Conservation (phyloP, 2,329 filamentous ascomycete genomes). For the Diplodia mutila region DNA sequence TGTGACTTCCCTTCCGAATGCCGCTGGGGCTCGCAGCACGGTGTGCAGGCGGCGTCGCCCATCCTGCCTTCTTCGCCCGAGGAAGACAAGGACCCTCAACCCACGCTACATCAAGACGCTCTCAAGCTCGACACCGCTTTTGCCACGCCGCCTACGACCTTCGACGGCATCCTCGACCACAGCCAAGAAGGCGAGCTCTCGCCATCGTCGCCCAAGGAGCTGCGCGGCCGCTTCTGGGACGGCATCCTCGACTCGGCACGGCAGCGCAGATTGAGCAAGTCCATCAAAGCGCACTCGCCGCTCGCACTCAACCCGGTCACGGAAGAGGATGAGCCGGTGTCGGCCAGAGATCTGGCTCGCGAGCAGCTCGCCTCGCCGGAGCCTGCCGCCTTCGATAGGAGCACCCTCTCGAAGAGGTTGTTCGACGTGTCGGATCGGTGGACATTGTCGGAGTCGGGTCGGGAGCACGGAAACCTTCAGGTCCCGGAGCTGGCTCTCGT, state of each 20-base stretch:
- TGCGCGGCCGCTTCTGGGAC: constrained; percentile 34
- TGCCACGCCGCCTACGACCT: constrained; percentile 20
- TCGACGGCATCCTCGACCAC: constrained; percentile 30
- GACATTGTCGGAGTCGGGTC: not conserved
- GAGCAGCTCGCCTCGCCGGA: not conserved
- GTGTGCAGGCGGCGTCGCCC: not conserved
- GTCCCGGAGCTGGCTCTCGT: not conserved
- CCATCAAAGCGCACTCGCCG: constrained; percentile 26
- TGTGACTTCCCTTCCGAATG: constrained; percentile 55
- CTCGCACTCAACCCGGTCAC: constrained; percentile 27
- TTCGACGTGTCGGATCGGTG: constrained; percentile 26
- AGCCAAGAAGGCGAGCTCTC: constrained; percentile 28
- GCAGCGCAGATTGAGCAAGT: constrained; percentile 29
- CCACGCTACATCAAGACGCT: not conserved
- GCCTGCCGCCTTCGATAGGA: too few species aligned
- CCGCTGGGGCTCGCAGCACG: constrained; percentile 39
- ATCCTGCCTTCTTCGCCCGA: not conserved
- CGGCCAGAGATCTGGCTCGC: not conserved
- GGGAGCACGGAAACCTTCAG: not conserved
- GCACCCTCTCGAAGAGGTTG: not conserved
- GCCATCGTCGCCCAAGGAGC: constrained; percentile 25
- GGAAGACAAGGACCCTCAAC: not conserved
- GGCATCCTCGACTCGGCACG: constrained; percentile 36
- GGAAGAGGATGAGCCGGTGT: constrained; percentile 25
- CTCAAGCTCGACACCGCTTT: not conserved